phyloP scores from a whole-genome alignment of 352 stramenopile species.

The Globisporangium nodosum region DNA sequence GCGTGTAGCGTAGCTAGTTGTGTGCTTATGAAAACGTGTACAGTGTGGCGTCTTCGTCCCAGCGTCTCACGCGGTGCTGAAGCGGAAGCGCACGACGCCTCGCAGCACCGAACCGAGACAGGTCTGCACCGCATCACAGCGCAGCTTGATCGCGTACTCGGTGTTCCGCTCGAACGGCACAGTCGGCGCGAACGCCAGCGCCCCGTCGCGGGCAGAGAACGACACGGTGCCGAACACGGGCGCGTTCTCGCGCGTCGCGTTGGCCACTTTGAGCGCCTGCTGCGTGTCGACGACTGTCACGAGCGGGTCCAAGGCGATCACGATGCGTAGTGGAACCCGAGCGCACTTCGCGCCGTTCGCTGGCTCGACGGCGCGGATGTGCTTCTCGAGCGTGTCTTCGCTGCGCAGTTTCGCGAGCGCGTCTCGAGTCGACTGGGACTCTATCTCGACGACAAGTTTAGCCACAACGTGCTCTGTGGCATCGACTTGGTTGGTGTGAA shows the following conservation, averaged over 20 bases:
- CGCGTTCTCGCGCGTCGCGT: slow-evolving; percentile 12
- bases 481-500: not conserved
- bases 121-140: slow-evolving; percentile 22
- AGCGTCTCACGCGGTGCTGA: slow-evolving; percentile 9
- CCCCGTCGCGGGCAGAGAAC: slow-evolving; percentile 11
- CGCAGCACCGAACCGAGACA: slow-evolving; percentile 11
- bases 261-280: slow-evolving; percentile 28
- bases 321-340: slow-evolving; percentile 2
- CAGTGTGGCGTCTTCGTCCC: not conserved
- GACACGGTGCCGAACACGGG: slow-evolving; percentile 17
- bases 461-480: slow-evolving; percentile 5
- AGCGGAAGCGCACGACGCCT: slow-evolving; percentile 15
- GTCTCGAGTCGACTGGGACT: slow-evolving; percentile 8
- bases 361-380: slow-evolving; percentile 13
- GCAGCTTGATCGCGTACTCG: slow-evolving; percentile 26
- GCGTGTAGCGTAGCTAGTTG: not conserved
- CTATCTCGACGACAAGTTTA: slow-evolving; percentile 6
- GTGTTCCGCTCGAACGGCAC: slow-evolving; percentile 30
- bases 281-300: slow-evolving; percentile 22
- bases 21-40: slow-evolving; percentile 1
- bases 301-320: slow-evolving; percentile 19
- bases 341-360: slow-evolving; percentile 13
- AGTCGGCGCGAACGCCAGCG: slow-evolving; percentile 24
- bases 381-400: slow-evolving; percentile 9
- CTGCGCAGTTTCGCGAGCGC: slow-evolving; percentile 12